Conservation (phyloP, 2,329 filamentous ascomycete genomes). For the Xylaria digitata region DNA sequence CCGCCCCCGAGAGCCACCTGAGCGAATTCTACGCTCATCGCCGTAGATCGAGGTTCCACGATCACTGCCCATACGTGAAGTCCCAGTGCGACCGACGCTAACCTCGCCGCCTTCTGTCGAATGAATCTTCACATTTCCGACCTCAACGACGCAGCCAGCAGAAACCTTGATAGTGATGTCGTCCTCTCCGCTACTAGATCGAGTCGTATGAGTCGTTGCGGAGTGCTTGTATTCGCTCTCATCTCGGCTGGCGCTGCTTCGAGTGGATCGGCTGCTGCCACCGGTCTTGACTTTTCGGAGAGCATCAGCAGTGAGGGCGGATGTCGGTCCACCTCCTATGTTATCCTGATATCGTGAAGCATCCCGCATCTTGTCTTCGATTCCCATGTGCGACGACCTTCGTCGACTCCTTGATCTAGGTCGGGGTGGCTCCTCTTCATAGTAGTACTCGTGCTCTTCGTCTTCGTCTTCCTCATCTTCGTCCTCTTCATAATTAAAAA, state of each 20-base stretch:
- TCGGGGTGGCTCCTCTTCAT: slow-evolving; percentile 42
- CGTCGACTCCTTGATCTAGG: slow-evolving; percentile 51
- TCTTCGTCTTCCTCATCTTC: slow-evolving; percentile 31
- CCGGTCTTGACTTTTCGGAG: slow-evolving; percentile 63
- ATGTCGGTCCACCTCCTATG: slow-evolving; percentile 55
- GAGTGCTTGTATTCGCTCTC: slow-evolving; percentile 73
- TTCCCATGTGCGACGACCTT: slow-evolving; percentile 51
- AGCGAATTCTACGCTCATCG: slow-evolving; percentile 58
- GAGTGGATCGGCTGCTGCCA: slow-evolving; percentile 66
- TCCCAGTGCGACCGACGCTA: slow-evolving; percentile 58
- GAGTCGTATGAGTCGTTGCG: slow-evolving; percentile 70
- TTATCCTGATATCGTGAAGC: slow-evolving; percentile 66
- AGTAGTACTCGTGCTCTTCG: slow-evolving; percentile 39
- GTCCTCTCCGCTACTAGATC: slow-evolving; percentile 64
- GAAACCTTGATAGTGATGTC: slow-evolving; percentile 72
- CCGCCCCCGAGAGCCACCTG: slow-evolving; percentile 60
- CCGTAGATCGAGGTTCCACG: slow-evolving; percentile 59
- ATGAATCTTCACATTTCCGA: slow-evolving; percentile 68
- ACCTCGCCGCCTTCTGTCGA: slow-evolving; percentile 70
- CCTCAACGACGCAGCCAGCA: slow-evolving; percentile 65
- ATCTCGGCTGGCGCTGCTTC: slow-evolving; percentile 70
- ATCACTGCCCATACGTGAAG: slow-evolving; percentile 61
- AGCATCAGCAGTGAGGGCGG: slow-evolving; percentile 66
- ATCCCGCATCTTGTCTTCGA: slow-evolving; percentile 58
- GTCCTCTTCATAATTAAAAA: slow-evolving; percentile 36